A percentile compares a stretch with the other conserved stretches of the same genome.
These are phyloP conservation scores for Nitzschia sp. DNA, from an alignment of 108 stramenopile species.

Conservation along the genomic window DNA sequence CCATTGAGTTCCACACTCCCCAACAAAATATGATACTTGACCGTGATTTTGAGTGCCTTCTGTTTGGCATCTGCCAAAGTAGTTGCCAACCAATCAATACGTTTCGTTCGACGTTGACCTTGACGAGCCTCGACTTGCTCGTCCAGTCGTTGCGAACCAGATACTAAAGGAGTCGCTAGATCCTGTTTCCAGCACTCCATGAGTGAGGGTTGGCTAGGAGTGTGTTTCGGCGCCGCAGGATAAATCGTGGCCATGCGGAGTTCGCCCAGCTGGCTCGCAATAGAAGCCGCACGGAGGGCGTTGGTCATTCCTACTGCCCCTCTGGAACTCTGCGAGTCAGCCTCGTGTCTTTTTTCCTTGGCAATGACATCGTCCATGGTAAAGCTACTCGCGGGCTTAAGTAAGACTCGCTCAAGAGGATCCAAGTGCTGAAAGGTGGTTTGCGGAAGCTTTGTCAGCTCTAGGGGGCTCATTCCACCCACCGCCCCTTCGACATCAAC, in stretches of 20 bases:
- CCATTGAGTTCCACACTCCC: neutral
- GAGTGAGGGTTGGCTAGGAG: neutral
- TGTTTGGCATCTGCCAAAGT: constrained; percentile 24
- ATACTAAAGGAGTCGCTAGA: constrained; percentile 15
- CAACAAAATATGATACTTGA: constrained; percentile 40
- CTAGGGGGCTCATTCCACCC: neutral
- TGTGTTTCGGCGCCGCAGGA: neutral
- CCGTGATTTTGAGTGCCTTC: constrained; percentile 37
- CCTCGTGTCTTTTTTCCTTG: constrained; percentile 49
- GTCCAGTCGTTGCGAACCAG: constrained; percentile 20
- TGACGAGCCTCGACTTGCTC: constrained; percentile 27
- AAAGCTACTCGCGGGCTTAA: constrained; percentile 44
- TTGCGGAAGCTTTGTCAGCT: neutral
- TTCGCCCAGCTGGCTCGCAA: constrained; percentile 76
- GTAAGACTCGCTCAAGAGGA: constrained; percentile 49
- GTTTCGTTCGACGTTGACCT: constrained; percentile 28
- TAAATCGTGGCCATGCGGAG: constrained; percentile 40
- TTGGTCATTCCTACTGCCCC: constrained; percentile 75
- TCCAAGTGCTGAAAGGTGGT: constrained; percentile 38
- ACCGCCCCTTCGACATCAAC: constrained; percentile 34
- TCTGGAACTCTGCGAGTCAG: constrained; percentile 74
- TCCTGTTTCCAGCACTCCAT: constrained; percentile 61
- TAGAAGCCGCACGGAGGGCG: constrained; percentile 71
- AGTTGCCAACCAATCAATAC: constrained; percentile 41
- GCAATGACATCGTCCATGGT: constrained; percentile 40